Conservation (phyloP, 768 basidiomycete genomes). For the Boletus vermiculosoides region DNA sequence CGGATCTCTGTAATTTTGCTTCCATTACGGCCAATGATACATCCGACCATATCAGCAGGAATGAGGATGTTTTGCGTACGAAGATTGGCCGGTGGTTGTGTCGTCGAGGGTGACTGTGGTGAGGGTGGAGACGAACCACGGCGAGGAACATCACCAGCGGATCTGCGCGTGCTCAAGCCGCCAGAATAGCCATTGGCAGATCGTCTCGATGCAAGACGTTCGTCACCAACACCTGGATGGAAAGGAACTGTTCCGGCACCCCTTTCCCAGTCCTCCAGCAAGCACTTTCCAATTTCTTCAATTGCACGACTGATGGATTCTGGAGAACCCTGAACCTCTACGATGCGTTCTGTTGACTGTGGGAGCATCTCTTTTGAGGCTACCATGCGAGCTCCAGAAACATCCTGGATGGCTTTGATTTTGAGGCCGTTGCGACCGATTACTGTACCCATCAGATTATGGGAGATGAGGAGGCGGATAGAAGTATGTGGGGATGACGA, state of each 20-base stretch:
- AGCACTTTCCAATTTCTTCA: conserved; percentile 92
- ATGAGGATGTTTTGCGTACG: conserved; percentile 99
- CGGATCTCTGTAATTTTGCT: conserved; percentile 99
- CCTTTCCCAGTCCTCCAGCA: conserved; percentile 96
- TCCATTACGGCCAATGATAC: conserved; percentile 93
- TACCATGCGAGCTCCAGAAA: conserved; percentile 95
- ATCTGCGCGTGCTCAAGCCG: conserved; percentile 54
- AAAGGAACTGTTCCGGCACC: conserved; percentile 92
- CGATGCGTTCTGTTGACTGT: conserved; percentile 98
- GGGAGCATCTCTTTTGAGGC: conserved; percentile 99
- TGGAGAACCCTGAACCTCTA: conserved; percentile 93
- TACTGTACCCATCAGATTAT: conserved; percentile 99
- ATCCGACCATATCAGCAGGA: conserved; percentile 98
- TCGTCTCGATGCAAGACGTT: conserved; percentile 54
- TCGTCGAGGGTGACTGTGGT: conserved; percentile 42
- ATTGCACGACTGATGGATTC: conserved; percentile 93
- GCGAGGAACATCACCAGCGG: conserved; percentile 55
- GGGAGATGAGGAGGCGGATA: conserved; percentile 95
- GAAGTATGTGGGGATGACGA: conserved; percentile 70
- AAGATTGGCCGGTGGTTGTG: conserved; percentile 71
- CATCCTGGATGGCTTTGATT: conserved; percentile 98
- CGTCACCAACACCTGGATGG: conserved; percentile 85
- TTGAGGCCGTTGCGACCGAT: conserved; percentile 95
- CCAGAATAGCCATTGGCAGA: conserved; percentile 50
- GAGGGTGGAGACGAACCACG: conserved; percentile 43